Evolutionary conservation across 2,329 filamentous ascomycete genomes (phyloP).

Genomic region (Fusarium sp.): DNA sequence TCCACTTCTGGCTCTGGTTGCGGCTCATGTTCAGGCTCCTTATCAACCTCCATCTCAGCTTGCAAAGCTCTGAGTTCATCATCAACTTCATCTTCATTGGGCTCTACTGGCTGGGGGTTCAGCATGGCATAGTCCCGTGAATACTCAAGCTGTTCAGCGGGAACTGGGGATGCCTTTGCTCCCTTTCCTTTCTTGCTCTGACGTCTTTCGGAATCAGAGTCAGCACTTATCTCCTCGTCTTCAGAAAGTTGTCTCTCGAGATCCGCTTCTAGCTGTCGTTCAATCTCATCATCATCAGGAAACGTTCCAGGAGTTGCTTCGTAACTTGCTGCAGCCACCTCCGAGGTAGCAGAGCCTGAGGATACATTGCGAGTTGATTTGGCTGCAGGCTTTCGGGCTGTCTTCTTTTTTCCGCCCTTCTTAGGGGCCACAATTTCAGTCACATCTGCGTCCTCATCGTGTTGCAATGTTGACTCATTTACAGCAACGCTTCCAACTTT

Average conservation of each 20-base stretch:
- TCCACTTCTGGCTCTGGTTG: conserved; percentile 21
- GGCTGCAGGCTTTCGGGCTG: conserved; percentile 54
- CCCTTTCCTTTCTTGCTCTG: conserved; percentile 47
- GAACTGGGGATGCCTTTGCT: conserved; percentile 45
- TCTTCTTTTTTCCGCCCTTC: conserved; percentile 51
- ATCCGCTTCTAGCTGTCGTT: conserved; percentile 73
- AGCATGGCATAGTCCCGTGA: conserved; percentile 63
- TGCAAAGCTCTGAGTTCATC: conserved; percentile 63
- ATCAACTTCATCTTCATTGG: conserved; percentile 61
- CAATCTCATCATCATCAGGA: conserved; percentile 72
- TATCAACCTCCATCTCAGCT: conserved; percentile 58
- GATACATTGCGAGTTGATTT: conserved; percentile 54
- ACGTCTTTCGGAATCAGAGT: conserved; percentile 59
- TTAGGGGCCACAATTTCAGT: conserved; percentile 49
- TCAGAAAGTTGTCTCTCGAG: conserved; percentile 67
- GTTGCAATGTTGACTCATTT: conserved; percentile 53
- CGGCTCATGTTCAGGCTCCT: conserved; percentile 12
- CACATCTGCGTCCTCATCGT: conserved; percentile 55
- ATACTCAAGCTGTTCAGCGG: conserved; percentile 42
- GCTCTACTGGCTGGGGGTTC: conserved; percentile 57
- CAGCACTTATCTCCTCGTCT: conserved; percentile 60
- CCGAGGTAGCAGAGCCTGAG: conserved; percentile 62
- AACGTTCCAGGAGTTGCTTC: conserved; percentile 54
- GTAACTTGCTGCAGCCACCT: conserved; percentile 61
- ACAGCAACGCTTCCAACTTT: conserved; percentile 59